phyloP scores from a whole-genome alignment of 352 stramenopile species.

The Globisporangium nagaii region DNA sequence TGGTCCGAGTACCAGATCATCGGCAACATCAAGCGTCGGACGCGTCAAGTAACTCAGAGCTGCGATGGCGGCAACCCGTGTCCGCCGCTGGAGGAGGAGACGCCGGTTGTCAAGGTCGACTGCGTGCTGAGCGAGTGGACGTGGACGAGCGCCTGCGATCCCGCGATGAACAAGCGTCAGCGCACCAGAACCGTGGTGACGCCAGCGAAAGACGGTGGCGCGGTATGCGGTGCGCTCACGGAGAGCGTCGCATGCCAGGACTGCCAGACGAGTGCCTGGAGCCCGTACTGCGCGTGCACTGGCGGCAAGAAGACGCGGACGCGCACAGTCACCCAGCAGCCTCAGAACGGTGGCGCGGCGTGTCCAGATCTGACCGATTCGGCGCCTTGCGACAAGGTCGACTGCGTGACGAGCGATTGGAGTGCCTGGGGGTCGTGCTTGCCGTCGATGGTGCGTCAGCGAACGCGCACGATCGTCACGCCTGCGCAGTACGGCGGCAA shows the following conservation, averaged over 20 bases:
- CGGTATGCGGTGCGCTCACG: neutral
- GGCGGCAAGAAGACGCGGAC: constrained; percentile 31
- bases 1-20: constrained; percentile 20
- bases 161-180: constrained; percentile 13
- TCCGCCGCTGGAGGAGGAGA: constrained; percentile 11
- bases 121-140: constrained; percentile 17
- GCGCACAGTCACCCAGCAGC: constrained; percentile 38
- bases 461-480: constrained; percentile 37
- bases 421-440: constrained; percentile 32
- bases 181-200: constrained; percentile 18
- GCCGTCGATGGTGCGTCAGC: constrained; percentile 26
- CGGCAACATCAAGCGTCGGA: constrained; percentile 13
- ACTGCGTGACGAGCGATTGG: constrained; percentile 55
- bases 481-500: constrained; percentile 39
- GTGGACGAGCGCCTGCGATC: constrained; percentile 22
- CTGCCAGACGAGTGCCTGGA: constrained; percentile 19
- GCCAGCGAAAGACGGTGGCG: constrained; percentile 16
- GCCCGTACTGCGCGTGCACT: constrained; percentile 6
- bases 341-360: constrained; percentile 33
- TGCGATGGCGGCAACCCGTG: constrained; percentile 12
- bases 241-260: constrained; percentile 10
- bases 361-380: constrained; percentile 36
- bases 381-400: constrained; percentile 34
- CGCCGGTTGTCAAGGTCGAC: constrained; percentile 19
- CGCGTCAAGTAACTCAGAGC: neutral